A percentile compares a stretch with the other conserved stretches of the same genome.
These are phyloP conservation scores for Schrenkiella parvula DNA, from an alignment of 345 rosid genomes.

Conservation along the genomic window DNA sequence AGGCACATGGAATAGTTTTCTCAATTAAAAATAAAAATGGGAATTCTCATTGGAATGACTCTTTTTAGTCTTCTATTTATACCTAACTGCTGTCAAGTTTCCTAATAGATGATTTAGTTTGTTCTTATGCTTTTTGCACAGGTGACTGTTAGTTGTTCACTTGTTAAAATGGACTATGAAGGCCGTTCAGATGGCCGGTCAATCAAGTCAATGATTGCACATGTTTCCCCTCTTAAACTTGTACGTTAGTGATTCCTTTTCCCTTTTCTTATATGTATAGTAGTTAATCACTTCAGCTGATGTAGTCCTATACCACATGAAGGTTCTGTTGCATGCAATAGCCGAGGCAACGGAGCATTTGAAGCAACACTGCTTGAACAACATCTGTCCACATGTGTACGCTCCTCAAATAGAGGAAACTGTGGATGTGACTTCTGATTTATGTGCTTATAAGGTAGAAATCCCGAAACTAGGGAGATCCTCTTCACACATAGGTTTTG, in stretches of 20 bases:
- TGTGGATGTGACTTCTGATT: conserved; percentile 88
- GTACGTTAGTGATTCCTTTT: conserved; percentile 45
- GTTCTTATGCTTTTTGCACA: conserved; percentile 34
- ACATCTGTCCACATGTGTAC: conserved; percentile 80
- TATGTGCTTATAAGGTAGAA: conserved; percentile 91
- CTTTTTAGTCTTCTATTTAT: neutral
- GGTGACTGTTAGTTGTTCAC: conserved; percentile 90
- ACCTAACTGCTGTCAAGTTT: neutral
- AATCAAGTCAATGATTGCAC: conserved; percentile 86
- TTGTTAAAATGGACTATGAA: conserved; percentile 83
- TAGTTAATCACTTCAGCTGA: neutral
- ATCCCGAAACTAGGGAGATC: neutral
- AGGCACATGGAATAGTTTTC: neutral
- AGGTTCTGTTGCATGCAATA: conserved; percentile 98
- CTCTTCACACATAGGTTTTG: neutral
- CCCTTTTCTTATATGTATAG: neutral
- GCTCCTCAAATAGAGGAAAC: conserved; percentile 92
- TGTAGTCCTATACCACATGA: conserved; percentile 6
- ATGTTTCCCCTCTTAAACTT: conserved; percentile 89
- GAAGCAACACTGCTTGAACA: conserved; percentile 88
- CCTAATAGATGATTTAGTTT: neutral
- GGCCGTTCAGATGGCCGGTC: conserved; percentile 98
- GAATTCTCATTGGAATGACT: neutral
- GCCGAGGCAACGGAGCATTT: conserved; percentile 98
- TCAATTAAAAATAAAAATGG: neutral